Conservation (phyloP, 208 protist genomes). For the Trypanosoma vivax region DNA sequence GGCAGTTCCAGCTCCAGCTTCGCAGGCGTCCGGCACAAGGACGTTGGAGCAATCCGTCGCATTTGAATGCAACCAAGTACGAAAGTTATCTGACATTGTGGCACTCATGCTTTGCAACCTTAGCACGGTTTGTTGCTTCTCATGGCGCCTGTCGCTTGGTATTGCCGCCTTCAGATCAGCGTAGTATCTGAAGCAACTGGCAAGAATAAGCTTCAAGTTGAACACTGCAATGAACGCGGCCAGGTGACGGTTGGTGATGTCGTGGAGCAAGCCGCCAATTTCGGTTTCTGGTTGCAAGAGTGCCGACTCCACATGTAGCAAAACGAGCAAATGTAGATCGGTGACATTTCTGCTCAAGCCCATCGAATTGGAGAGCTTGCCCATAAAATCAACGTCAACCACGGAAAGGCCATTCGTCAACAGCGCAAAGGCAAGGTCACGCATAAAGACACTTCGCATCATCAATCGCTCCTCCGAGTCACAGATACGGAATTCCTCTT, state of each 20-base stretch:
- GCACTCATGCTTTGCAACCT: slow-evolving; percentile 27
- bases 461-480: neutral
- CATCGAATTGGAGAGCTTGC: slow-evolving; percentile 25
- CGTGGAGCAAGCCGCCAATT: slow-evolving; percentile 27
- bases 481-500: neutral
- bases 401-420: neutral
- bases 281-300: slow-evolving; percentile 27
- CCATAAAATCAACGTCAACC: neutral
- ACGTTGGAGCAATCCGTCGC: too few species aligned
- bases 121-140: slow-evolving; percentile 29
- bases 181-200: slow-evolving; percentile 26
- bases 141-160: slow-evolving; percentile 22
- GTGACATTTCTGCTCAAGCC: slow-evolving; percentile 25
- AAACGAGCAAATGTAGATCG: slow-evolving; percentile 37
- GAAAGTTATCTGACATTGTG: slow-evolving; percentile 25
- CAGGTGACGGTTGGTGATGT: slow-evolving; percentile 30
- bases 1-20: neutral
- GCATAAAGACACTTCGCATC: slow-evolving; percentile 14
- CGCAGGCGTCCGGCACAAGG: neutral
- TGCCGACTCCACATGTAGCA: slow-evolving; percentile 56
- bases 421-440: slow-evolving; percentile 5
- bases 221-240: slow-evolving; percentile 31
- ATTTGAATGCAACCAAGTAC: slow-evolving; percentile 13
- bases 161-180: slow-evolving; percentile 20
- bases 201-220: slow-evolving; percentile 19